A percentile compares a stretch with the other conserved stretches of the same genome.
phyloP scores from a whole-genome alignment of 495 filamentous ascomycete genomes.

The Letharia lupina region DNA sequence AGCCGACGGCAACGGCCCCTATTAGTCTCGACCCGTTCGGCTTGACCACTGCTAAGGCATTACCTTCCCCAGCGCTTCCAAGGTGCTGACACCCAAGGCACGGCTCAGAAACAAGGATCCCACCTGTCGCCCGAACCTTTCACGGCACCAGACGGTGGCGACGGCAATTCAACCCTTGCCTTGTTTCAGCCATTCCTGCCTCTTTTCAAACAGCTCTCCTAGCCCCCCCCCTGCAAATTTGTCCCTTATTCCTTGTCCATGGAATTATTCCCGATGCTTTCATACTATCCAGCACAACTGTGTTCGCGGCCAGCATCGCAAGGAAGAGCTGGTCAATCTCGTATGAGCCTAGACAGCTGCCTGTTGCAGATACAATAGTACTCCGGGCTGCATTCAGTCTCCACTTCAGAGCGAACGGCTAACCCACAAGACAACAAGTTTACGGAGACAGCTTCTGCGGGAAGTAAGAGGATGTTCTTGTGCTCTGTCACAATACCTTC shows the following conservation, averaged over 20 bases:
- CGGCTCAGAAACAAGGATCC: too few species aligned
- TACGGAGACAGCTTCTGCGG: not conserved
- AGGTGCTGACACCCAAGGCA: not conserved
- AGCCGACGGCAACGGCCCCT: not conserved
- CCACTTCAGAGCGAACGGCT: not conserved
- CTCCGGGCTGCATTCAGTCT: not conserved
- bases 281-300: not conserved
- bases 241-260: not conserved
- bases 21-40: not conserved
- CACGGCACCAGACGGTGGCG: too few species aligned
- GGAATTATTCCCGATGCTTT: not conserved
- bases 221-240: not conserved
- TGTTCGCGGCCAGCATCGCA: not conserved
- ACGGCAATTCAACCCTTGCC: not conserved
- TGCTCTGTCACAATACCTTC: not conserved
- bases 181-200: conserved; percentile 5
- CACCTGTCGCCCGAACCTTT: not conserved
- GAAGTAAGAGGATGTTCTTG: not conserved
- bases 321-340: not conserved
- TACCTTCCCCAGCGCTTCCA: not conserved
- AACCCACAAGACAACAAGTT: not conserved
- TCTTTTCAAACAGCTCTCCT: not conserved
- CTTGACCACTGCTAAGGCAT: not conserved
- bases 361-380: not conserved
- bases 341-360: not conserved